Evolutionary conservation across 2,329 filamentous ascomycete genomes (phyloP).

Genomic region (Aspergillus amoenus): DNA sequence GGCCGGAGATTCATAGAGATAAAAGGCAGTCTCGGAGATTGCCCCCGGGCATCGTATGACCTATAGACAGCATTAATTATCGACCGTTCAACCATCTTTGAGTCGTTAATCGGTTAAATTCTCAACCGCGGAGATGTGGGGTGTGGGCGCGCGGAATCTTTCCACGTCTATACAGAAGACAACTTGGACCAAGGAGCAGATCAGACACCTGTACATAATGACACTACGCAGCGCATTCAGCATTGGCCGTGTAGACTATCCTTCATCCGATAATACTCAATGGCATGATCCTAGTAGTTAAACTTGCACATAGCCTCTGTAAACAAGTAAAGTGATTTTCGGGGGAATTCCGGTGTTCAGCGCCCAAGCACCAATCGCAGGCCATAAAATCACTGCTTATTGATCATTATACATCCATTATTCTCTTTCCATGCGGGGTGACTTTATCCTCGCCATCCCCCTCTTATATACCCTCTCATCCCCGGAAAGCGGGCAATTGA

Average conservation of each 20-base stretch:
- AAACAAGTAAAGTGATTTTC: neutral
- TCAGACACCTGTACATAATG: neutral
- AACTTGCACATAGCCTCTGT: neutral
- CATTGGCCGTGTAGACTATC: neutral
- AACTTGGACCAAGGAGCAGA: neutral
- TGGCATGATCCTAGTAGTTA: neutral
- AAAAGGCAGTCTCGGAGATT: neutral
- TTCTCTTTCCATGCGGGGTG: conserved; percentile 1
- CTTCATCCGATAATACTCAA: neutral
- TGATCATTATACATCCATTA: conserved; percentile 4
- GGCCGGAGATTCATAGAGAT: neutral
- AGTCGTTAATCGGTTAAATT: neutral
- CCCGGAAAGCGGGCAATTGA: neutral
- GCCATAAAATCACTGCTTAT: conserved; percentile 7
- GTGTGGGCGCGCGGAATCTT: conserved; percentile 6
- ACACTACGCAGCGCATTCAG: neutral
- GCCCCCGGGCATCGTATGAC: neutral
- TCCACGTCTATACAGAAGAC: neutral
- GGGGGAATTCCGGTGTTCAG: conserved; percentile 2
- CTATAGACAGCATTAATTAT: neutral
- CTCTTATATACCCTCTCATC: neutral
- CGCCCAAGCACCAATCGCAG: neutral
- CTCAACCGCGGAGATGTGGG: conserved; percentile 1
- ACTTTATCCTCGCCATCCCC: neutral
- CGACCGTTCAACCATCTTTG: neutral